Percentiles rank a stretch among this genome's conserved stretches.
Conservation (phyloP, 2,329 filamentous ascomycete species). For the Claviceps sp. region DNA sequence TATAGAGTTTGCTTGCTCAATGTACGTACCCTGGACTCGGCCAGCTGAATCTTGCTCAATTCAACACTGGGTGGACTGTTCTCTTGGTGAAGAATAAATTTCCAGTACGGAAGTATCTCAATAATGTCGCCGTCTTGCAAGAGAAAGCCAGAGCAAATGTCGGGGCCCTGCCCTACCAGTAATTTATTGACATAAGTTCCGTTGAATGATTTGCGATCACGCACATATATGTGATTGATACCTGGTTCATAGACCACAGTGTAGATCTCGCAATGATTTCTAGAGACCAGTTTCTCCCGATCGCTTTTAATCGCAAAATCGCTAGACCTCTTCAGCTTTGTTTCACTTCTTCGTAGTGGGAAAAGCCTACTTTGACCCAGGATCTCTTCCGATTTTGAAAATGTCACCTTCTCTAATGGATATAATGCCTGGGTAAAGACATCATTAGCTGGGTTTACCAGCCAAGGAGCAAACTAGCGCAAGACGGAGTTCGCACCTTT, state of each 20-base stretch:
- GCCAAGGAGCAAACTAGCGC: neutral
- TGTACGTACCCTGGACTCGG: slow-evolving; percentile 19
- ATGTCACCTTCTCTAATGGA: slow-evolving; percentile 18
- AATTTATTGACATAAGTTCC: slow-evolving; percentile 39
- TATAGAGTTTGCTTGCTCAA: neutral
- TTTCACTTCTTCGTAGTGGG: neutral
- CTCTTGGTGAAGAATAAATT: slow-evolving; percentile 20
- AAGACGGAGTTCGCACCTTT: slow-evolving; percentile 1
- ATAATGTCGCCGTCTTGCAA: slow-evolving; percentile 38
- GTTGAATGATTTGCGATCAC: slow-evolving; percentile 39
- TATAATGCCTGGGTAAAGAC: slow-evolving; percentile 12
- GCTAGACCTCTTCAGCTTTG: slow-evolving; percentile 10
- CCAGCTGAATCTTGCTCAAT: slow-evolving; percentile 17
- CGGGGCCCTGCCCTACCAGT: slow-evolving; percentile 26
- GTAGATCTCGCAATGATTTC: slow-evolving; percentile 42
- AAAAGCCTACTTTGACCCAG: slow-evolving; percentile 19
- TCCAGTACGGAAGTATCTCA: slow-evolving; percentile 25
- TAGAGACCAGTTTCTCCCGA: slow-evolving; percentile 29
- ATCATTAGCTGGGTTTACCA: slow-evolving; percentile 2
- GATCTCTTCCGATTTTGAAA: slow-evolving; percentile 23
- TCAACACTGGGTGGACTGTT: slow-evolving; percentile 8
- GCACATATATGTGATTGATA: slow-evolving; percentile 36
- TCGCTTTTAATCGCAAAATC: slow-evolving; percentile 24
- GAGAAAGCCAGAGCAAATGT: slow-evolving; percentile 29
- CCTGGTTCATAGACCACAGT: slow-evolving; percentile 35